These are phyloP conservation scores for Aegilops umbellulata DNA, from an alignment of 176 grass and related monocot genomes.

Conservation along the genomic window DNA sequence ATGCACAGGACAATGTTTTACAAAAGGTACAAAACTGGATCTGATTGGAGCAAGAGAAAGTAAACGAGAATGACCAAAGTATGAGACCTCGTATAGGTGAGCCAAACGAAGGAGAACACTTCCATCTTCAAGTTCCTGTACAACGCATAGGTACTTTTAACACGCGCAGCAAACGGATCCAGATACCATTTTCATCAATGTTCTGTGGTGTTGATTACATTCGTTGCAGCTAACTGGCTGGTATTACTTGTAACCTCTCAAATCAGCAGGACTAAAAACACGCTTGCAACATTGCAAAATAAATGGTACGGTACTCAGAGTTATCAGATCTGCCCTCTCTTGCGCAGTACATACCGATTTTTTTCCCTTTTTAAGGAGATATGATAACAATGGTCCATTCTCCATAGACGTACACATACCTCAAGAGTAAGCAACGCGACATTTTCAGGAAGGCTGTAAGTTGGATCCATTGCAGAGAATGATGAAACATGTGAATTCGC, in stretches of 20 bases:
- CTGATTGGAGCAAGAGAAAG: neutral
- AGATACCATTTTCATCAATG: neutral
- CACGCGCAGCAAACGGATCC: neutral
- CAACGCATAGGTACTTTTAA: constrained; percentile 23
- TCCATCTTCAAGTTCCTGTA: constrained; percentile 80
- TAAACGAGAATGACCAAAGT: neutral
- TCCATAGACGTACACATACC: constrained; percentile 35
- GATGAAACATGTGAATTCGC: constrained; percentile 63
- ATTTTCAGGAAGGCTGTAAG: constrained; percentile 93
- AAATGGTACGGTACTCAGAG: neutral
- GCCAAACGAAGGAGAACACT: constrained; percentile 79
- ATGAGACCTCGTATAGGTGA: constrained; percentile 78
- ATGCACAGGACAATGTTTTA: constrained; percentile 7
- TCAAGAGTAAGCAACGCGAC: constrained; percentile 89
- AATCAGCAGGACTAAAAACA: neutral
- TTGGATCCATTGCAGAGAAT: constrained; percentile 81
- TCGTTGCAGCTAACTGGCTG: constrained; percentile 3
- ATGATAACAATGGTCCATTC: neutral
- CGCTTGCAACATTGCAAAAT: neutral
- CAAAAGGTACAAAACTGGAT: neutral
- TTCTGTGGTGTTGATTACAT: neutral
- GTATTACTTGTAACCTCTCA: neutral
- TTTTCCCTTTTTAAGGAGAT: neutral
- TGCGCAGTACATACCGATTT: neutral
- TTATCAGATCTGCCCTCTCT: neutral